Evolutionary conservation across 805 yeast species (phyloP).

Genomic region (Limtongia smithiae): DNA sequence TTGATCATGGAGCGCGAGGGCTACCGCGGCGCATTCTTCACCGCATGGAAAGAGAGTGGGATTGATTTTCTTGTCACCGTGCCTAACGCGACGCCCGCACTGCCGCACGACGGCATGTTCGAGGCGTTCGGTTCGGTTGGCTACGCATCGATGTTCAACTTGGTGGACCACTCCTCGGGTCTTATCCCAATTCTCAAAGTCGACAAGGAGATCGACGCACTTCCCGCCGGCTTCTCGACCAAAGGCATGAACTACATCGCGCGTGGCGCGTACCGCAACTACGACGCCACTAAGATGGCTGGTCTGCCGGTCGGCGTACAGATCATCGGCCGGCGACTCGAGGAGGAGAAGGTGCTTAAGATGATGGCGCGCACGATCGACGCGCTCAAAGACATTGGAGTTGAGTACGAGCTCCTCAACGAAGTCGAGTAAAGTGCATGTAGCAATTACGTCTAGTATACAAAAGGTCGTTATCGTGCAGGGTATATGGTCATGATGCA

Average conservation of each 20-base stretch:
- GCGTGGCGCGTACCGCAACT: conserved; percentile 43
- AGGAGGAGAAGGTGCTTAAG: conserved; percentile 59
- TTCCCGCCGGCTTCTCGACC: conserved; percentile 35
- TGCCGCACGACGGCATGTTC: conserved; percentile 40
- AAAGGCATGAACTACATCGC: conserved; percentile 43
- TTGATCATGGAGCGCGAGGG: conserved; percentile 38
- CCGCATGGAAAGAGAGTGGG: conserved; percentile 39
- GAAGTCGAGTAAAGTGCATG: conserved; percentile 17
- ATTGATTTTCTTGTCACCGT: conserved; percentile 41
- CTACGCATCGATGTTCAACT: conserved; percentile 56
- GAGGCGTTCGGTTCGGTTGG: conserved; percentile 42
- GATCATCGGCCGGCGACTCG: conserved; percentile 54
- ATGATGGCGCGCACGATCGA: conserved; percentile 45
- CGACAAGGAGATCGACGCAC: conserved; percentile 39
- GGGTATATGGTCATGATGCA: neutral
- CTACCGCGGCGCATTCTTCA: conserved; percentile 37
- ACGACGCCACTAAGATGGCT: conserved; percentile 51
- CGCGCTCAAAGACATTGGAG: conserved; percentile 36
- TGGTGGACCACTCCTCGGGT: conserved; percentile 55
- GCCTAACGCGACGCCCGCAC: conserved; percentile 46
- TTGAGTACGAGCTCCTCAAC: conserved; percentile 33
- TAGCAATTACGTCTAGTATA: too few relatives aligned
- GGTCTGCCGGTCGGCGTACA: conserved; percentile 67
- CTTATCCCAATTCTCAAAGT: conserved; percentile 58
- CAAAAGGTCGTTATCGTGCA: too few relatives aligned